Conservation (phyloP, 2,329 filamentous ascomycete genomes). For the Trichoderma sp. region DNA sequence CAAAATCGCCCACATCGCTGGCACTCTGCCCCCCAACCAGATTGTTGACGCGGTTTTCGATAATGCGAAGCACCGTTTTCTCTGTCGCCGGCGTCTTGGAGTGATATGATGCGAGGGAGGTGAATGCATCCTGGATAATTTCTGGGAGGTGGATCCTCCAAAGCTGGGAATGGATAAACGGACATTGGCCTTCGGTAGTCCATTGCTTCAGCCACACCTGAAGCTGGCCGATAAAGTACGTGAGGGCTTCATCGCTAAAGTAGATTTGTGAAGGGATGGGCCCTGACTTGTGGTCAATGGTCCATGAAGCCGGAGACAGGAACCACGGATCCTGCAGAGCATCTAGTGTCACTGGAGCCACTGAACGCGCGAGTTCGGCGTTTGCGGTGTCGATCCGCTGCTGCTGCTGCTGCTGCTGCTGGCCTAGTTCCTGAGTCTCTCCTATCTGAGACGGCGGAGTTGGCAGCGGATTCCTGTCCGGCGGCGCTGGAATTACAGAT, state of each 20-base stretch:
- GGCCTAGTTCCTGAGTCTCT: not conserved
- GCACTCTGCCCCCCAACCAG: not conserved
- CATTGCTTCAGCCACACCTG: slow-evolving; percentile 5
- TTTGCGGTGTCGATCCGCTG: not conserved
- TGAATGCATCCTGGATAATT: not conserved
- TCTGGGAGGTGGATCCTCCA: slow-evolving; percentile 7
- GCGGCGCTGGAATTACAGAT: not conserved
- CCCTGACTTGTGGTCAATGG: not conserved
- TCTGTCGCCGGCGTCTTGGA: slow-evolving; percentile 8
- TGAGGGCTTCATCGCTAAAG: slow-evolving; percentile 13
- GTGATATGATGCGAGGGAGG: not conserved
- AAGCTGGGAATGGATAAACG: slow-evolving; percentile 11
- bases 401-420: not conserved
- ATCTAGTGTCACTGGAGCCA: not conserved
- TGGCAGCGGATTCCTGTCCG: not conserved
- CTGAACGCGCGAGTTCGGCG: not conserved
- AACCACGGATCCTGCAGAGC: slow-evolving; percentile 5
- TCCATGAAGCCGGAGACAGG: not conserved
- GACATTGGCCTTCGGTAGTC: not conserved
- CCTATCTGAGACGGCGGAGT: not conserved
- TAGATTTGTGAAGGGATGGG: slow-evolving; percentile 6
- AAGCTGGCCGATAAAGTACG: slow-evolving; percentile 2
- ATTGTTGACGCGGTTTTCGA: slow-evolving; percentile 7
- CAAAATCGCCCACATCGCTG: not conserved
- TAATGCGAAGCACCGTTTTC: not conserved